Conservation (phyloP, 2,329 filamentous ascomycete genomes). For the Fusarium buxicola region DNA sequence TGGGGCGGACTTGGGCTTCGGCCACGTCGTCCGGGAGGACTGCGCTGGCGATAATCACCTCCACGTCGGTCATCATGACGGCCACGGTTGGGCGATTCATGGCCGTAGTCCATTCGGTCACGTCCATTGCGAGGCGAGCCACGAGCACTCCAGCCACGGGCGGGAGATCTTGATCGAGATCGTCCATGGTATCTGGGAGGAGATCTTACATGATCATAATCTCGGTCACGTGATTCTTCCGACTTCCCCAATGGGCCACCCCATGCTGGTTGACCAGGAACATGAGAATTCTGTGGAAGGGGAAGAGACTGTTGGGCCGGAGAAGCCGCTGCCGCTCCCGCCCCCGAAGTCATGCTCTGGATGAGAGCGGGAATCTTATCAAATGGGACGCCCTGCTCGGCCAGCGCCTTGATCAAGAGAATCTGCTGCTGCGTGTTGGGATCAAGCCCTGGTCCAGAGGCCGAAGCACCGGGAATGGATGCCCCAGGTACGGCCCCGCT, state of each 20-base stretch:
- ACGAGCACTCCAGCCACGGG: slow-evolving; percentile 76
- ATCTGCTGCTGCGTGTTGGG: slow-evolving; percentile 76
- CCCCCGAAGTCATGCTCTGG: slow-evolving; percentile 60
- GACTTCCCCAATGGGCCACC: slow-evolving; percentile 45
- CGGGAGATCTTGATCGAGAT: slow-evolving; percentile 84
- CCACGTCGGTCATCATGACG: slow-evolving; percentile 69
- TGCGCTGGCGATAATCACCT: slow-evolving; percentile 87
- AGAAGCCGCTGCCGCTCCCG: slow-evolving; percentile 48
- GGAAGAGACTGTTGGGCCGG: slow-evolving; percentile 47
- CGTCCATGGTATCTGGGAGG: slow-evolving; percentile 69
- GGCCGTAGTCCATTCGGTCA: slow-evolving; percentile 80
- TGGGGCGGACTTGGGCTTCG: slow-evolving; percentile 69
- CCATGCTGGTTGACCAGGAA: slow-evolving; percentile 50
- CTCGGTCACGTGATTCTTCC: slow-evolving; percentile 66
- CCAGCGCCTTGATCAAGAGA: slow-evolving; percentile 78
- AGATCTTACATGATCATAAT: slow-evolving; percentile 70
- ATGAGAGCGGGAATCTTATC: slow-evolving; percentile 77
- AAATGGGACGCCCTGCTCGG: slow-evolving; percentile 79
- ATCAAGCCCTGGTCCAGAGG: slow-evolving; percentile 55
- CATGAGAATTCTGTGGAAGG: slow-evolving; percentile 58
- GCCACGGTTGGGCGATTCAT: slow-evolving; percentile 72
- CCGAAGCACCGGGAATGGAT: slow-evolving; percentile 44
- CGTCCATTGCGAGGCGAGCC: slow-evolving; percentile 71
- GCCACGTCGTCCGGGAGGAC: slow-evolving; percentile 76
- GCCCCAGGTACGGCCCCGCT: slow-evolving; percentile 51